These are phyloP conservation scores for Boletus tylopilopsis DNA, from an alignment of 768 basidiomycete genomes.

Conservation along the genomic window DNA sequence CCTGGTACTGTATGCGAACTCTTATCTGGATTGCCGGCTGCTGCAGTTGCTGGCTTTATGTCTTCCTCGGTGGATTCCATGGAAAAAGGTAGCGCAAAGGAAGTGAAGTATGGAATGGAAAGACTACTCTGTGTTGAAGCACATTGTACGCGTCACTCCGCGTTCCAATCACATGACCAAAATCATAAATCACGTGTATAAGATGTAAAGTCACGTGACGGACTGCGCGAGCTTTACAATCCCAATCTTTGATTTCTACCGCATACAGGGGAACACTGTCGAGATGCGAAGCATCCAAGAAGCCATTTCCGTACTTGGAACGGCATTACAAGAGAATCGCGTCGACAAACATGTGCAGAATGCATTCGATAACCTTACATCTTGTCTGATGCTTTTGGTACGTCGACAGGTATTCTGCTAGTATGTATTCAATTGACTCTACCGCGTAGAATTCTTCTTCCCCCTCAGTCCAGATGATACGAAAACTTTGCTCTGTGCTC, in stretches of 20 bases:
- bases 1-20: neutral
- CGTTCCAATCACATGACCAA: constrained; percentile 26
- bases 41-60: constrained; percentile 11
- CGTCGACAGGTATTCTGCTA: constrained; percentile 15
- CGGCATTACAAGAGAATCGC: constrained; percentile 26
- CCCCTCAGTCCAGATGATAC: constrained; percentile 35
- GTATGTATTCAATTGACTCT: neutral
- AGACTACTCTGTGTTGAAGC: neutral
- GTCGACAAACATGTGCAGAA: constrained; percentile 31
- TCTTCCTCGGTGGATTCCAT: constrained; percentile 23
- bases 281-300: constrained; percentile 26
- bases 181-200: constrained; percentile 30
- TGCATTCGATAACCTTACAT: constrained; percentile 38
- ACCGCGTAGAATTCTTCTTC: constrained; percentile 36
- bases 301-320: constrained; percentile 33
- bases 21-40: constrained; percentile 8
- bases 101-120: neutral
- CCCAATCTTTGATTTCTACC: too few relatives aligned
- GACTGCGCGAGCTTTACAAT: too few relatives aligned
- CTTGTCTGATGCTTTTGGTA: constrained; percentile 43
- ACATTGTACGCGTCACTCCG: constrained; percentile 21
- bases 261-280: neutral
- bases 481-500: constrained; percentile 38
- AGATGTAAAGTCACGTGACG: too few relatives aligned
- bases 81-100: constrained; percentile 12